A percentile compares a stretch with the other conserved stretches of the same genome.
phyloP scores from a whole-genome alignment of 768 basidiomycete species.

The Tephrocybe sp. region DNA sequence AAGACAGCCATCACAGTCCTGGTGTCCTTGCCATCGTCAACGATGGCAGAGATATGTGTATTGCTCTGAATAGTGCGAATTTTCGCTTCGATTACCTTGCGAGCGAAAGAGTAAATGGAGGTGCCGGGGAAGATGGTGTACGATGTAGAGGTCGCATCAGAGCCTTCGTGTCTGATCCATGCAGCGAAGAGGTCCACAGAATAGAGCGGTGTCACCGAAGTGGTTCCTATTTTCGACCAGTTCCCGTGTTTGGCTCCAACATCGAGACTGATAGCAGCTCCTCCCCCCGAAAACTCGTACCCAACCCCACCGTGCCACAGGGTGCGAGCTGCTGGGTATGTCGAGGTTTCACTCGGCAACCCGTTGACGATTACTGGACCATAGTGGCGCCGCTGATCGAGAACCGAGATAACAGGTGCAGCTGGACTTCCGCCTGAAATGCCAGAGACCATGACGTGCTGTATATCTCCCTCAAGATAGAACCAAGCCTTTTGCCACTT shows the following conservation, averaged over 20 bases:
- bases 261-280: conserved; percentile 39
- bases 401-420: conserved; percentile 54
- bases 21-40: conserved; percentile 31
- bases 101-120: conserved; percentile 23
- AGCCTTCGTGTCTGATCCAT: conserved; percentile 31
- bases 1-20: conserved; percentile 39
- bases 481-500: conserved; percentile 74
- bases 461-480: conserved; percentile 62
- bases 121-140: conserved; percentile 45
- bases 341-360: not conserved
- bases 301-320: conserved; percentile 69
- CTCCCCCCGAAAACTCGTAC: conserved; percentile 33
- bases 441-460: conserved; percentile 58
- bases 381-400: conserved; percentile 58
- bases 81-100: conserved; percentile 18
- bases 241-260: conserved; percentile 46
- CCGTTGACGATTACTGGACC: conserved; percentile 47
- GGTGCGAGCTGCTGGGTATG: conserved; percentile 24
- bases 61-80: conserved; percentile 31
- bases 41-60: conserved; percentile 35
- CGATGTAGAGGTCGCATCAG: conserved; percentile 22
- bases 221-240: conserved; percentile 65
- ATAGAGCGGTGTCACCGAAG: conserved; percentile 50
- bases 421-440: conserved; percentile 40
- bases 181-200: conserved; percentile 51